Base-by-base conservation (phyloP, 2,329 filamentous ascomycete genomes). In the Cercospora sp. region DNA sequence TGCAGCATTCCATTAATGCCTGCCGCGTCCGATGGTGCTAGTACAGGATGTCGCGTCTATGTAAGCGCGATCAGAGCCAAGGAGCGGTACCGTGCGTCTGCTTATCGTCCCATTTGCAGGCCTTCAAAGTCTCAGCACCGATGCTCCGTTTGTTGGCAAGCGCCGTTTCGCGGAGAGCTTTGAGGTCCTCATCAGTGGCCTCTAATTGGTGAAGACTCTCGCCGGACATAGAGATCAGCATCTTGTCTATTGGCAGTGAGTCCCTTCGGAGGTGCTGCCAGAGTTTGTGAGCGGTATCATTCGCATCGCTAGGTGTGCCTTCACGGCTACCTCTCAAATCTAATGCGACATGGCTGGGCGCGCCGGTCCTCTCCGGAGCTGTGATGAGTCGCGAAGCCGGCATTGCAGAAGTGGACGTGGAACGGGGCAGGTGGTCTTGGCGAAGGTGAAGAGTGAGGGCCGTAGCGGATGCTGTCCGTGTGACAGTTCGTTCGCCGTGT, bases 101-200 rank as follows among this genome's bases (percentile, higher is more conserved):
- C 64, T 64, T 67, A 51, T 71, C 73, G 12, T 77, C 75, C 73
- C 73, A 77, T 60, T 73, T 72, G 75, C 79, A 77, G 39, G 74
- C 79, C 66, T 73, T 76, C 68, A 81, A 65, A 18, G 80, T 81
- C 70, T 81, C 80, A 5, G 78, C 78, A 12, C 80, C 80, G 5
- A 82, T 72, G 66, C 78, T 81, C 39, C 80, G 73, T 69, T 80
- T 80, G 66, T 81, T 81, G 63, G 75, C 72, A 51, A 81, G 55
- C 2, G 80, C 80, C 65, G 72, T 72, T 18, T 72, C 70, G 33
- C 75, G 72, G 55, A 81, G 70, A 60, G 75, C 75, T 60, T 68
- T 71, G 16, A 78, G 58, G 13, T 59, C 57, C 26, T 73, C 72
- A 57, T 77, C 75, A 10, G 64, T 66, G 7, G 67, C 69, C 65